Evolutionary conservation across 2,329 filamentous ascomycete genomes (phyloP).

Genomic region (Huntiella moniliformis): DNA sequence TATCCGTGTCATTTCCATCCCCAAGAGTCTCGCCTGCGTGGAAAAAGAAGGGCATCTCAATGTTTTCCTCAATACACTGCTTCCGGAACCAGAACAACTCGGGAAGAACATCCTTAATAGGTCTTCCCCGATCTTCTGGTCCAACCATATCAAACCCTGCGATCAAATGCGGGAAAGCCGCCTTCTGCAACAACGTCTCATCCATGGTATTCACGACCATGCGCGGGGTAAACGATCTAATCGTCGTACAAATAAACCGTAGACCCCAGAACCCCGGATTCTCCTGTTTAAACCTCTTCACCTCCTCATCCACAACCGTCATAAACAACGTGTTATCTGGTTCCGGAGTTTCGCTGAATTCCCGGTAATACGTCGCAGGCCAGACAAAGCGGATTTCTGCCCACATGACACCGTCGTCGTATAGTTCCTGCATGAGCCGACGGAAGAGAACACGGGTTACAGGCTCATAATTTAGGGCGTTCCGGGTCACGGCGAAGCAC

Average conservation of each 20-base stretch:
- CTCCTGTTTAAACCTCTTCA: conserved; percentile 53
- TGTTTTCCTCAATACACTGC: conserved; percentile 54
- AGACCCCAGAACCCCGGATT: conserved; percentile 65
- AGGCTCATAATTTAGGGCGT: conserved; percentile 74
- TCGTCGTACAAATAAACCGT: conserved; percentile 66
- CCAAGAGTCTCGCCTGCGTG: conserved; percentile 81
- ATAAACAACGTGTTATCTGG: conserved; percentile 52
- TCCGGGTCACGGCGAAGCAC: conserved; percentile 55
- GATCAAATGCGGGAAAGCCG: conserved; percentile 58
- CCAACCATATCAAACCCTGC: conserved; percentile 82
- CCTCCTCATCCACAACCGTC: conserved; percentile 55
- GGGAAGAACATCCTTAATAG: conserved; percentile 59
- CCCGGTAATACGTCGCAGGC: conserved; percentile 46
- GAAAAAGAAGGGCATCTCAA: conserved; percentile 88
- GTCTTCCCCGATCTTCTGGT: conserved; percentile 62
- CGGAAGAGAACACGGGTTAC: conserved; percentile 63
- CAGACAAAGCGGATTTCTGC: conserved; percentile 66
- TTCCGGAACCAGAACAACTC: conserved; percentile 90
- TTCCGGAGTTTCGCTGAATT: conserved; percentile 47
- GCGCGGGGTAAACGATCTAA: conserved; percentile 45
- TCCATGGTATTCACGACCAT: conserved; percentile 67
- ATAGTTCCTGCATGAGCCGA: conserved; percentile 49
- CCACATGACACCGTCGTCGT: conserved; percentile 70
- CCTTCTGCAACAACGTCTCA: conserved; percentile 65
- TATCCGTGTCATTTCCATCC: conserved; percentile 50